Evolutionary conservation across 148 eudicot species (phyloP), one percentile per base, ranked within the genome.

Genomic region (Rhododendron molle): DNA sequence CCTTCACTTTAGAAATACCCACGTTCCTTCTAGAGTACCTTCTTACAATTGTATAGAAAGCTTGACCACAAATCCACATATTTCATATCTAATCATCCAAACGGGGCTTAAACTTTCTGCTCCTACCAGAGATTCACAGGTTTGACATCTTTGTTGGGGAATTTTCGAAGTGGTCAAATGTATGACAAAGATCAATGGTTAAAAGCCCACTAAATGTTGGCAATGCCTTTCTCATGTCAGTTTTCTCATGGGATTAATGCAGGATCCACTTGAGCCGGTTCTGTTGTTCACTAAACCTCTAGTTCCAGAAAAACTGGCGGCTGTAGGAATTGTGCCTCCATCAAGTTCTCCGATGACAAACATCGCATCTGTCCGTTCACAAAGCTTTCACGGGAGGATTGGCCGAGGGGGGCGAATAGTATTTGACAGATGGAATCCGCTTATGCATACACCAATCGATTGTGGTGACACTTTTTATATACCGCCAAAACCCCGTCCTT

Each of bases 341-440:
- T 83, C 93, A 80, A 91, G 88, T 89, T 82, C 92, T 85, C 83
- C 92, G 54, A 86, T 83, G 56, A 56, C 86, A 23, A 87, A 89
- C 26, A 83, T 74, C 73, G 86, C 86, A 69, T 85, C 94, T 3
- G 76, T 83, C 76, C 90, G 91, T 36, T 50, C 95, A 36, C 87
- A 16, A 16, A 86, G 85, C 78, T 85, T 92, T 20, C 96, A 90
- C 28, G 99, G 99, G 85, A 91, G 99, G 88, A 95, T 97, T 10
- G 99, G 99, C 32, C 89, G 99, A 81, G 99, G 99, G 56, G 99
- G 99, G 16, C 89, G 99, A 76, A 93, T 97, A 10, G 89, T 97
- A 84, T 97, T 97, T 60, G 99, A 97, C 84, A 88, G 99, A 89
- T 95, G 99, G 94, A 96, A 95, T 85, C 98, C 99, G 12, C 92